Evolutionary conservation across 2,329 filamentous ascomycete species (phyloP).

Genomic region (Niveomyces coronatus): DNA sequence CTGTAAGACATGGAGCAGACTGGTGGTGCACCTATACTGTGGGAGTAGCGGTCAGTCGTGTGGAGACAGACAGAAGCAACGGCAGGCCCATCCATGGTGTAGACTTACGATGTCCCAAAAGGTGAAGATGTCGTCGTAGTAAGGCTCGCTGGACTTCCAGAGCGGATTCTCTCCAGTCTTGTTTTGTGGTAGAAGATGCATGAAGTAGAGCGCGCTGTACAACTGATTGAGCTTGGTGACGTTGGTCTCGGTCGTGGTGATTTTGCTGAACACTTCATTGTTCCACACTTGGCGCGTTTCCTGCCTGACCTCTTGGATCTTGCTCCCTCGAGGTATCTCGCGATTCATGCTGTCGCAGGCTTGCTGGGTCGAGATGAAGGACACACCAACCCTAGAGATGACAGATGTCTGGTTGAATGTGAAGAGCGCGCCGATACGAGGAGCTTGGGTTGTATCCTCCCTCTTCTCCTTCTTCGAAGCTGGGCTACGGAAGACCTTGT

Average conservation of each 20-base stretch:
- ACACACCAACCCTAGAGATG: constrained; percentile 53
- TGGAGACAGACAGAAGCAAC: accelerated
- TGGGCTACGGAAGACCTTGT: constrained; percentile 33
- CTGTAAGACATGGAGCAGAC: constrained; percentile 55
- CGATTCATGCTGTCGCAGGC: constrained; percentile 48
- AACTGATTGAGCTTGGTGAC: constrained; percentile 46
- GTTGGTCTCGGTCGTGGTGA: constrained; percentile 49
- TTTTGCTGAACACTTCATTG: constrained; percentile 48
- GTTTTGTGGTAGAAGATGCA: constrained; percentile 59
- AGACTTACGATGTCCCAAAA: constrained; percentile 43
- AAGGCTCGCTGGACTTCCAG: constrained; percentile 55
- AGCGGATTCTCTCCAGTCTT: constrained; percentile 60
- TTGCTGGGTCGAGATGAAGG: constrained; percentile 51
- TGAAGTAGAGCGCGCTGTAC: constrained; percentile 60
- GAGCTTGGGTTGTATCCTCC: constrained; percentile 18
- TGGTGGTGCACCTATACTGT: constrained; percentile 51
- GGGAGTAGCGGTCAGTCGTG: not conserved
- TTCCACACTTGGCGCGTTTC: constrained; percentile 48
- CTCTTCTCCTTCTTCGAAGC: constrained; percentile 12
- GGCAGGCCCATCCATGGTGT: too few relatives aligned
- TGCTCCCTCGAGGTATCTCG: constrained; percentile 41
- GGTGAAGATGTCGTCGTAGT: constrained; percentile 63
- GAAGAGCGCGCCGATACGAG: constrained; percentile 42
- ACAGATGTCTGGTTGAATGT: constrained; percentile 38
- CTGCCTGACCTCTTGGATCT: constrained; percentile 32